Evolutionary conservation across 192 early-diverging fungal species (phyloP), one percentile per base, ranked within the genome.

Genomic region (Coemansia sp.): DNA sequence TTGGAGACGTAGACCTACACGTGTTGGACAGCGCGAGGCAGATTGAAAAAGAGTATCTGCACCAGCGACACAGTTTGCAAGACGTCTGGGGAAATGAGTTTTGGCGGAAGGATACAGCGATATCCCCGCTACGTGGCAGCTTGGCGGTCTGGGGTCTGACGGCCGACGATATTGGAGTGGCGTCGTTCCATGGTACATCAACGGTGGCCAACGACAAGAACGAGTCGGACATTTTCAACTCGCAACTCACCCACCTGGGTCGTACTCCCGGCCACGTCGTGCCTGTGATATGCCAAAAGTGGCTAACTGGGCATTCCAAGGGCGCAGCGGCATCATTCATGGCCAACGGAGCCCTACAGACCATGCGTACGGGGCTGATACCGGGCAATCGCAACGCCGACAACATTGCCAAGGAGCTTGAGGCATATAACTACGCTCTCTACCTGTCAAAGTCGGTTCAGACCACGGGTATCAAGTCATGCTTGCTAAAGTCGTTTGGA

Each of bases 301-400:
- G 78, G 55, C 92, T 95, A 73, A 89, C 94, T 44, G 95, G 95
- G 15, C 75, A 78, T 22, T 94, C 95, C 70, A 97, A 97, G 90
- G 95, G 93, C 66, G 92, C 95, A 31, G 94, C 95, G 40, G 95
- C 95, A 61, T 93, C 93, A n/a, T 97, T 95, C 94, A 97, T 97
- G 94, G 87, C 93, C 77, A 97, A 96, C 86, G 94, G 94, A 67
- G 87, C 93, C 63, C 81, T 97, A 47, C 94, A 97, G 78, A 42
- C 86, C 91, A 57, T 87, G 88, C 70, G 88, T 62, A 92, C 91
- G 41, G 93, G 94, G 72, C 85, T 94, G 38, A 86, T 95, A 54
- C 95, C 95, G 15, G 95, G 95, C 54, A 96, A 96, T 87, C 92
- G 94, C 70, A 71, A 71, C 24, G 70, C 70, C 27, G 70, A 71